phyloP scores from a whole-genome alignment of 2,329 filamentous ascomycete genomes.

The Ophiocordyceps camponoti-saundersi region DNA sequence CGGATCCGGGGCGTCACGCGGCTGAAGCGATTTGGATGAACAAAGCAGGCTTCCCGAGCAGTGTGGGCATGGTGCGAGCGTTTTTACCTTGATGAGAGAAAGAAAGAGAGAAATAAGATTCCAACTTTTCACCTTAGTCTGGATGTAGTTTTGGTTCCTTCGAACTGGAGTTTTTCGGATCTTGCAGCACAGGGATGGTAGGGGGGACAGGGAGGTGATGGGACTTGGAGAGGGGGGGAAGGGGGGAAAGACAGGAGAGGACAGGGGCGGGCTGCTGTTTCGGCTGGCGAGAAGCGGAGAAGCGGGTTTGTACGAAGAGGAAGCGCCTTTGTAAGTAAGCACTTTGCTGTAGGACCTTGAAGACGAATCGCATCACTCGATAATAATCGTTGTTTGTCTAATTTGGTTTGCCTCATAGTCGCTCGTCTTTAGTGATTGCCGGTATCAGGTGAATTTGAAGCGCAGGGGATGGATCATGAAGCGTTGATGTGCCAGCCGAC shows the following conservation, averaged over 20 bases:
- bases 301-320: constrained; percentile 2
- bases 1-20: constrained; percentile 12
- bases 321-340: too few species aligned
- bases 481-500: too few species aligned
- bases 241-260: neutral
- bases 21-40: constrained; percentile 7
- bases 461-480: too few species aligned
- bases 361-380: neutral
- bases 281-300: constrained; percentile 1
- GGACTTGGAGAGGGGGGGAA: neutral
- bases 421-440: too few species aligned
- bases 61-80: too few species aligned
- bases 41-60: neutral
- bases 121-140: constrained; percentile 10
- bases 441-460: too few species aligned
- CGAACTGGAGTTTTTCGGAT: constrained; percentile 17
- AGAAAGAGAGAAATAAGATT: neutral
- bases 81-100: too few species aligned
- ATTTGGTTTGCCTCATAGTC: too few species aligned
- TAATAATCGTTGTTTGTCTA: neutral
- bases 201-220: neutral
- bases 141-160: constrained; percentile 23
- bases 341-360: neutral
- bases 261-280: neutral
- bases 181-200: neutral